Conservation (phyloP, 169 alveolate species). For the Besnoitia besnoiti region DNA sequence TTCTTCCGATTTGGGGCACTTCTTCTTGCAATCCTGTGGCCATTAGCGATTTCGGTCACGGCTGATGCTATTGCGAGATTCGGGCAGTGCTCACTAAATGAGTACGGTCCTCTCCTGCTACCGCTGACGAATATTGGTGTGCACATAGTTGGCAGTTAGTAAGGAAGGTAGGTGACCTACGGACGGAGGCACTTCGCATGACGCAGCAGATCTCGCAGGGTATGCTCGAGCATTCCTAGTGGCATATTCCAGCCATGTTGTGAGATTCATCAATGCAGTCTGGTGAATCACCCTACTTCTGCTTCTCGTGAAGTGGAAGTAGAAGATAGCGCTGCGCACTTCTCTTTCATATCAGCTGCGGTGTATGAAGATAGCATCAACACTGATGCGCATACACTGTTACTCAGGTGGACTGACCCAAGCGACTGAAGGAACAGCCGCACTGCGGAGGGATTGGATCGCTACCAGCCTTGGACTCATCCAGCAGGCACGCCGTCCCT, state of each 20-base stretch:
- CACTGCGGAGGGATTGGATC: conserved; percentile 23
- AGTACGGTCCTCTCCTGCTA: conserved; percentile 33
- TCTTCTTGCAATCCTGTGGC: conserved; percentile 32
- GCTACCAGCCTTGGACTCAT: neutral
- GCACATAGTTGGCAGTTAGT: neutral
- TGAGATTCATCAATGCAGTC: neutral
- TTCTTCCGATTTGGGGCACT: conserved; percentile 22
- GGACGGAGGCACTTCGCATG: neutral
- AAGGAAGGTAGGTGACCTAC: neutral
- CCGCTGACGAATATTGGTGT: neutral
- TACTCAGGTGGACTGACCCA: neutral
- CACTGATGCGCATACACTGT: neutral
- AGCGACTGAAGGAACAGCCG: conserved; percentile 22
- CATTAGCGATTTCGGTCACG: neutral
- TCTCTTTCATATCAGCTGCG: conserved; percentile 1
- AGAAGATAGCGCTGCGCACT: conserved; percentile 31
- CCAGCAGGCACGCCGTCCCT: conserved; percentile 41
- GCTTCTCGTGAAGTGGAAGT: conserved; percentile 14
- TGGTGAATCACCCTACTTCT: neutral
- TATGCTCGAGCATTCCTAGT: conserved; percentile 11
- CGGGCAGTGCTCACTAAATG: neutral
- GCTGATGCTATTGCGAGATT: neutral
- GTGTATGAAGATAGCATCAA: neutral
- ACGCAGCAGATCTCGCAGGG: conserved; percentile 32
- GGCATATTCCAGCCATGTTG: neutral